Conservation (phyloP, 169 alveolate genomes). For the Eimeria necatrix region DNA sequence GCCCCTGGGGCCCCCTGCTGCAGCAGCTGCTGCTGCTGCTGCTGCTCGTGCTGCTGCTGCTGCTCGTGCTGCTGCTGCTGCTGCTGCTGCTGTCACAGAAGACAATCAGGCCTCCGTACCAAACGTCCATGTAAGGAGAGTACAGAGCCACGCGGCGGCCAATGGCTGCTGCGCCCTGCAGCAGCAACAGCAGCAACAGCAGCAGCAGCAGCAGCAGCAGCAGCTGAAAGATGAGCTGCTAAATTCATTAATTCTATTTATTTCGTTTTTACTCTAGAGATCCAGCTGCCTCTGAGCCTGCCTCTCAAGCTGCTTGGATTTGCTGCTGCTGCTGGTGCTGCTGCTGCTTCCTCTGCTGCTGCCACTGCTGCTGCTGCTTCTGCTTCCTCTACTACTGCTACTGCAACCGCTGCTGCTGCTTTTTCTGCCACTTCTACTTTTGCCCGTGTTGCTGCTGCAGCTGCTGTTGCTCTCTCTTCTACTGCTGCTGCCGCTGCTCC, state of each 20-base stretch:
- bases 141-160: slow-evolving; percentile 52
- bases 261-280: background rate
- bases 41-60: slow-evolving; percentile 3
- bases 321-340: background rate
- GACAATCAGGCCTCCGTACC: slow-evolving; percentile 45
- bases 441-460: no score
- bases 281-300: background rate
- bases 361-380: background rate
- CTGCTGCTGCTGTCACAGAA: slow-evolving; percentile 11
- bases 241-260: background rate
- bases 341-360: background rate
- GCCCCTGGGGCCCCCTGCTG: background rate
- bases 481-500: background rate
- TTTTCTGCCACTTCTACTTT: no score
- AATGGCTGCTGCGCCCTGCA: slow-evolving; percentile 50
- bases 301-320: background rate
- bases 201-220: slow-evolving; percentile 1
- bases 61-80: background rate
- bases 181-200: background rate
- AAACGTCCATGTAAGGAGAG: slow-evolving; percentile 45
- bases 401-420: background rate
- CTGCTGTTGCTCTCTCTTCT: background rate
- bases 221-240: background rate
- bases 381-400: background rate
- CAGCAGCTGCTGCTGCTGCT: background rate